A percentile compares a stretch with the other conserved stretches of the same genome.
Evolutionary conservation across 192 early-diverging fungal genomes (phyloP).

Genomic region (Backusella tuberculispora): DNA sequence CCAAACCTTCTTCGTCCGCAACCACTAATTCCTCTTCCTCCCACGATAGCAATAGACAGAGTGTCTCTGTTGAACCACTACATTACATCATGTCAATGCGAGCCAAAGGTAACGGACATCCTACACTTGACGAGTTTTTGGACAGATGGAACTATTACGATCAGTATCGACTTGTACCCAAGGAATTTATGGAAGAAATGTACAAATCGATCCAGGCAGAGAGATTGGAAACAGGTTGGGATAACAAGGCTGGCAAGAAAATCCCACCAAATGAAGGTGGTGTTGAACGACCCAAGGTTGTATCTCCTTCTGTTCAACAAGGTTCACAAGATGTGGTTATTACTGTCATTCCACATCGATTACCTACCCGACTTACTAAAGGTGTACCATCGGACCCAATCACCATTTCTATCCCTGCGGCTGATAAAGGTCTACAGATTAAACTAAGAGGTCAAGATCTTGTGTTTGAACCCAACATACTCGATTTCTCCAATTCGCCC

Average conservation of each 20-base stretch:
- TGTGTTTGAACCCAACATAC: constrained; percentile 52
- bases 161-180: constrained; percentile 38
- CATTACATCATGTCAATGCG: constrained; percentile 32
- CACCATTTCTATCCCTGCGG: constrained; percentile 55
- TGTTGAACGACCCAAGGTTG: constrained; percentile 10
- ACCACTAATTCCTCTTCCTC: neutral
- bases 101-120: neutral
- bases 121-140: constrained; percentile 30
- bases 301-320: constrained; percentile 14
- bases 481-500: constrained; percentile 56
- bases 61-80: constrained; percentile 25
- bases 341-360: constrained; percentile 44
- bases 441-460: constrained; percentile 64
- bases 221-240: constrained; percentile 52
- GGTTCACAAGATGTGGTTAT: constrained; percentile 31
- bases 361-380: constrained; percentile 61
- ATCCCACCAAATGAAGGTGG: constrained; percentile 7
- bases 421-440: constrained; percentile 62
- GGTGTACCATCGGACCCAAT: constrained; percentile 58
- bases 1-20: constrained; percentile 10
- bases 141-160: constrained; percentile 40
- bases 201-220: constrained; percentile 48
- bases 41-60: neutral
- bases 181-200: constrained; percentile 46
- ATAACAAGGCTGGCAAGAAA: constrained; percentile 27